phyloP scores from a whole-genome alignment of 2,329 filamentous ascomycete species.

The Daldinia eschscholtzii region DNA sequence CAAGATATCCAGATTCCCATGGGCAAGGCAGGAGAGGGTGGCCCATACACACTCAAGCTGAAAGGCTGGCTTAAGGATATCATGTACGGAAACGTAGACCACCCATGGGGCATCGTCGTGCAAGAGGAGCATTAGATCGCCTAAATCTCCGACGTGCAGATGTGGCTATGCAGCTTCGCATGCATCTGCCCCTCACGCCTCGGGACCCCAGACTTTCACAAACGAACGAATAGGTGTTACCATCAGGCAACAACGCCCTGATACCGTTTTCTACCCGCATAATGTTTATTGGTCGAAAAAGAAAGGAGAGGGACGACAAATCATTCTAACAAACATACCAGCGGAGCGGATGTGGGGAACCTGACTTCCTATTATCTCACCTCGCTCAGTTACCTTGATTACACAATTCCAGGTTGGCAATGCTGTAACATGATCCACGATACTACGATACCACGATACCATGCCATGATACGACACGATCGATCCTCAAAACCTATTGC shows the following conservation, averaged over 20 bases:
- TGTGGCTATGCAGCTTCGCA: slow-evolving; percentile 5
- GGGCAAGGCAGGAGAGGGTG: slow-evolving; percentile 64
- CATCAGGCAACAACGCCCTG: neutral
- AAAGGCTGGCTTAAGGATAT: slow-evolving; percentile 78
- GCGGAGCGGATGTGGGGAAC: slow-evolving; percentile 21
- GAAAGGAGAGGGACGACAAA: slow-evolving; percentile 8
- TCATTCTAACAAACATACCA: neutral
- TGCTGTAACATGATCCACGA: slow-evolving; percentile 4
- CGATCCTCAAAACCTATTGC: neutral
- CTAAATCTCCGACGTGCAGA: slow-evolving; percentile 8
- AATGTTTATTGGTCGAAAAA: slow-evolving; percentile 18
- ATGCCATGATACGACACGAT: neutral
- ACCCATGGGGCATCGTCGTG: slow-evolving; percentile 78
- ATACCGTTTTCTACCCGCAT: slow-evolving; percentile 10
- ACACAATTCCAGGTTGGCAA: slow-evolving; percentile 19
- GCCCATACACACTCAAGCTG: slow-evolving; percentile 69
- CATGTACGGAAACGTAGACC: slow-evolving; percentile 78
- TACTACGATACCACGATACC: neutral
- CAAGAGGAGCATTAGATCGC: slow-evolving; percentile 63
- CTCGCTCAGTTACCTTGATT: neutral
- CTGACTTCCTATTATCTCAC: neutral
- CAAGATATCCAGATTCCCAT: slow-evolving; percentile 73
- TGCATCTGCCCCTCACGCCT: neutral
- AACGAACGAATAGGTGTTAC: slow-evolving; percentile 1
- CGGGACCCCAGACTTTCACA: neutral